These are phyloP conservation scores for Leishmania major DNA, from an alignment of 208 protist genomes.

Conservation along the genomic window DNA sequence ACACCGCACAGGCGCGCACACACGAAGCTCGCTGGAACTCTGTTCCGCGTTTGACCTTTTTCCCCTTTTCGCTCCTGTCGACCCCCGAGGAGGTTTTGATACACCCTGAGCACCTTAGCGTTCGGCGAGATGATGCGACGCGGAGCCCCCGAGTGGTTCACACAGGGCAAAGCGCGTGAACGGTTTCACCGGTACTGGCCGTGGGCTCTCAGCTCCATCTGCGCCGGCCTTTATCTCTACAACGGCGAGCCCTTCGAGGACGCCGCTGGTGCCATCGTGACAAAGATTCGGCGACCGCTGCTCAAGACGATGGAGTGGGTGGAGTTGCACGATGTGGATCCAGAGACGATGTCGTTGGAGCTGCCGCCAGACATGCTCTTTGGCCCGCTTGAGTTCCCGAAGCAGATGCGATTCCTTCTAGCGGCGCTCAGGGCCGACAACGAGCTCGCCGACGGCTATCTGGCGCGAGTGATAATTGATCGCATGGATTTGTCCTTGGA, in stretches of 20 bases:
- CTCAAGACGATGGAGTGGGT: constrained; percentile 90
- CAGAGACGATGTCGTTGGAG: constrained; percentile 88
- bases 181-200: constrained; percentile 88
- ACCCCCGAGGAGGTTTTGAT: neutral
- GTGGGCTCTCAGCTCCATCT: constrained; percentile 82
- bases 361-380: constrained; percentile 90
- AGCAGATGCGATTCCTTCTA: constrained; percentile 91
- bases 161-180: constrained; percentile 74
- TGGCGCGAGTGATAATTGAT: constrained; percentile 85
- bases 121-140: constrained; percentile 63
- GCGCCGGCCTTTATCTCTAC: constrained; percentile 79
- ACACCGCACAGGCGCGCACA: neutral
- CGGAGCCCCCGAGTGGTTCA: constrained; percentile 83
- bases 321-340: constrained; percentile 89
- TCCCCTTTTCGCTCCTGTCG: neutral
- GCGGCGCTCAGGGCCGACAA: constrained; percentile 87
- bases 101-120: neutral
- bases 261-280: constrained; percentile 70
- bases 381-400: constrained; percentile 80
- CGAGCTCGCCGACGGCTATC: constrained; percentile 88
- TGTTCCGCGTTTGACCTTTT: neutral
- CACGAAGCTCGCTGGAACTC: neutral
- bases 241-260: constrained; percentile 91
- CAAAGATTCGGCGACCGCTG: constrained; percentile 78
- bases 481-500: constrained; percentile 91